Evolutionary conservation across 108 stramenopile species (phyloP), one percentile per base, ranked within the genome.

Genomic region (Skeletonema potamos): DNA sequence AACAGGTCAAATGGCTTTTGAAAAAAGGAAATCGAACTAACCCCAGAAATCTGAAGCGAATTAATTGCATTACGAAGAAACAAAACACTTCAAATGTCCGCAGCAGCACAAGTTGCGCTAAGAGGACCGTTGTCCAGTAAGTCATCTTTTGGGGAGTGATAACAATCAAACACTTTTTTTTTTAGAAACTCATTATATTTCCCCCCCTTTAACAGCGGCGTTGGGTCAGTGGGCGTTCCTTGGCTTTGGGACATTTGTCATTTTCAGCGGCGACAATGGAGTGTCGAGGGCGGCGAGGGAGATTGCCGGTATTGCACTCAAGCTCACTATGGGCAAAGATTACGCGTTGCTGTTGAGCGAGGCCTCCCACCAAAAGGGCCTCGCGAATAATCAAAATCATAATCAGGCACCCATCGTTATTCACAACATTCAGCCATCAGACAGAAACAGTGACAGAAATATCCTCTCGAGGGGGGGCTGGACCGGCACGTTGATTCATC

Each of bases 141-240:
- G 36, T 37, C 30, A 32, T 32, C 6, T 32, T 32, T 4, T 32
- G 4, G 30, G 30, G 36, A 12, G 36, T 2, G 36, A 12, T 37
- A 11, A 37, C 2, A 9, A 37, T 10, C 11, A 37, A 10, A 37
- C 1, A 12, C 36, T 10, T 12, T 37, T 10, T 12, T 37, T 37
- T 37, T 12, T 10, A 37, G 36, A 37, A 37, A 37, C 10, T 37
- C 10, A 37, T 37, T 1, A 1, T 37, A 37, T 37, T 37, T 37
- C 36, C 11, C n/a, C n/a, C 0, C 79, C 79, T 1, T 54, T 80
- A 3, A 34, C 56, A 10, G 71, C 80, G n/a, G 65, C 83, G 13
- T 36, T 85, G n/a, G 83, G 85, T 5, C 90, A 91, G 69, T 91
- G 86, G 84, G 24, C 86, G 15, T 67, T 84, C 15, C 56, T 91